Conservation (phyloP, 768 basidiomycete genomes). For the Cyclocybe aegerita region DNA sequence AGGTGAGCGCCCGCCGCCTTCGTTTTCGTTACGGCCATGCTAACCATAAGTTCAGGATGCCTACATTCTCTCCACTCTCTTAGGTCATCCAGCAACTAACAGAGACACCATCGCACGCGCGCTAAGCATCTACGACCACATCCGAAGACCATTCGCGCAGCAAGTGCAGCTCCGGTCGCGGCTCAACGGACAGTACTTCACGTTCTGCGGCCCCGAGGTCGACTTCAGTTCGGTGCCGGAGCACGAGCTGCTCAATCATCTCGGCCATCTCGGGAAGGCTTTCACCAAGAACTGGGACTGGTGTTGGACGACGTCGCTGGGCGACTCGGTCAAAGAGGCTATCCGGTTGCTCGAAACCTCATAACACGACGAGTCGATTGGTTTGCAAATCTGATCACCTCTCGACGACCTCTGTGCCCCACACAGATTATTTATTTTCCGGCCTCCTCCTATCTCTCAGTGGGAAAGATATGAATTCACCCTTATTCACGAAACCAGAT, state of each 20-base stretch:
- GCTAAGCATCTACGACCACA: conserved; percentile 45
- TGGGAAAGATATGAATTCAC: too few species aligned
- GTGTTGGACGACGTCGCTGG: conserved; percentile 54
- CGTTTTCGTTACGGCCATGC: conserved; percentile 18
- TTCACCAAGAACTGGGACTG: conserved; percentile 60
- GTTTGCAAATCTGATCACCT: too few species aligned
- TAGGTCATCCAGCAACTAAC: conserved; percentile 43
- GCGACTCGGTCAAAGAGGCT: conserved; percentile 39
- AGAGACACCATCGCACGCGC: conserved; percentile 39
- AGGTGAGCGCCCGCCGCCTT: conserved; percentile 29
- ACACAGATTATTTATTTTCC: too few species aligned
- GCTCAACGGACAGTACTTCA: conserved; percentile 42
- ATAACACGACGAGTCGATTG: not conserved
- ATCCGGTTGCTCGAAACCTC: conserved; percentile 24
- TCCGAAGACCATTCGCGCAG: conserved; percentile 46
- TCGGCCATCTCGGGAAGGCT: conserved; percentile 37
- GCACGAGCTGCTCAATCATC: conserved; percentile 26
- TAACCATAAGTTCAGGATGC: conserved; percentile 41
- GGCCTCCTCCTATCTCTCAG: too few species aligned
- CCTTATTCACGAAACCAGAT: too few species aligned
- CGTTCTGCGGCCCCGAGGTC: conserved; percentile 30
- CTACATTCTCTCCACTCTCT: conserved; percentile 40
- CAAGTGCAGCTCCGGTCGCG: conserved; percentile 38
- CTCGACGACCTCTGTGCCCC: too few species aligned
- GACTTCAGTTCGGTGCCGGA: conserved; percentile 27